Evolutionary conservation across 75 land plant species (phyloP).

Genomic region (Gnetum montanum): DNA sequence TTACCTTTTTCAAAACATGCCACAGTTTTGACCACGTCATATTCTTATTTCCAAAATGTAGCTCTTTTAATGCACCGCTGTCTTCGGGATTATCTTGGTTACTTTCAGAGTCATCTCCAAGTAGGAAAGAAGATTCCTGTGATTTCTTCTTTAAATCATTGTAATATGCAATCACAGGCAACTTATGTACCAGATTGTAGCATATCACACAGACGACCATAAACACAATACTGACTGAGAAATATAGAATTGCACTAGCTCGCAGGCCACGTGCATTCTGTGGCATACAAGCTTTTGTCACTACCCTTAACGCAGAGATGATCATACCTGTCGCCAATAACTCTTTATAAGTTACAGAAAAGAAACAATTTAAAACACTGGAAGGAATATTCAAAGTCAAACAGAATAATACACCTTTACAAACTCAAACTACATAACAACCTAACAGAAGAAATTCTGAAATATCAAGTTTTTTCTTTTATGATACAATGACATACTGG

Average conservation of each 20-base stretch:
- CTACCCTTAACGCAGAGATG: conserved; percentile 66
- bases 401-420: background rate
- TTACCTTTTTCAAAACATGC: conserved; percentile 44
- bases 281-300: conserved; percentile 68
- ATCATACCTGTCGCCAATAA: conserved; percentile 96
- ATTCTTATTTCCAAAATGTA: background rate
- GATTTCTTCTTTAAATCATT: conserved; percentile 41
- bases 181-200: conserved; percentile 62
- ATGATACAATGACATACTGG: too few relatives aligned
- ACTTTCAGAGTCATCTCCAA: conserved; percentile 11
- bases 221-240: conserved; percentile 49
- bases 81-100: conserved; percentile 12
- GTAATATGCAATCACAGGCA: conserved; percentile 76
- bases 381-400: background rate
- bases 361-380: background rate
- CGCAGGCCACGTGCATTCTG: conserved; percentile 59
- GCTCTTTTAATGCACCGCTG: conserved; percentile 8
- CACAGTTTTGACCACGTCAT: conserved; percentile 16
- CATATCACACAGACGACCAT: conserved; percentile 60
- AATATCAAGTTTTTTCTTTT: too few relatives aligned
- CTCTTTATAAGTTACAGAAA: too few relatives aligned
- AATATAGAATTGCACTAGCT: conserved; percentile 79
- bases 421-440: too few relatives aligned
- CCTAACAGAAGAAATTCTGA: too few relatives aligned
- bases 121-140: conserved; percentile 31